These are phyloP conservation scores for Fusarium xylarioides DNA, from an alignment of 2,329 filamentous ascomycete species.

Conservation along the genomic window DNA sequence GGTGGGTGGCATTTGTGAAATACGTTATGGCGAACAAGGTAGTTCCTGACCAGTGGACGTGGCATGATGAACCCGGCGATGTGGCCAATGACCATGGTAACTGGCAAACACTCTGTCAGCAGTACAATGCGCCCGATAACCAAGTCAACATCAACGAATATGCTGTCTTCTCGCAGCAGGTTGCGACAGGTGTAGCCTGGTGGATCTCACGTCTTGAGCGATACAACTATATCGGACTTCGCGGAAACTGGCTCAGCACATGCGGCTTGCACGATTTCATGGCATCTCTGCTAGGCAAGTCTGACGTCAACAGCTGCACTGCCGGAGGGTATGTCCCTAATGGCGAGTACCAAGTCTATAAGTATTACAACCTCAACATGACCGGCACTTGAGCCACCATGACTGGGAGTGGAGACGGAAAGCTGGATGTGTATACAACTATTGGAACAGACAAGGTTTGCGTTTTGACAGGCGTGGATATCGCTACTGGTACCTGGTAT, in stretches of 20 bases:
- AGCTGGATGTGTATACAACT: not conserved
- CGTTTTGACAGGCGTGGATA: not conserved
- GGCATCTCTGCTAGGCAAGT: not conserved
- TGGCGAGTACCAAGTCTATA: not conserved
- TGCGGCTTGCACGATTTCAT: not conserved
- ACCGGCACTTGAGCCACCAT: not conserved
- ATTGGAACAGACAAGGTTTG: not conserved
- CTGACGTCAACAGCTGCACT: not conserved
- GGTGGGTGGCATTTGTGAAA: not conserved
- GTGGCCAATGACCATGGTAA: not conserved
- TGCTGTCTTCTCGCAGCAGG: not conserved
- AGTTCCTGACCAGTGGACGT: not conserved
- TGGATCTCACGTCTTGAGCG: slow-evolving; percentile 1
- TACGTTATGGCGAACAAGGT: not conserved
- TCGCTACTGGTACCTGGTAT: not conserved
- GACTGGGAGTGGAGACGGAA: not conserved
- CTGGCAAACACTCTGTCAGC: not conserved
- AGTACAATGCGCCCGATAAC: not conserved
- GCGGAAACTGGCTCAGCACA: not conserved
- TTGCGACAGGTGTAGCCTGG: not conserved
- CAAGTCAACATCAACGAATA: slow-evolving; percentile 6
- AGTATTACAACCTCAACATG: slow-evolving; percentile 1
- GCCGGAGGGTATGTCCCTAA: not conserved
- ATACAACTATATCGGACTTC: not conserved
- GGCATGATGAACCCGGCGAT: not conserved